phyloP scores from a whole-genome alignment of 257 asterid species.

The Ilex asprella region DNA sequence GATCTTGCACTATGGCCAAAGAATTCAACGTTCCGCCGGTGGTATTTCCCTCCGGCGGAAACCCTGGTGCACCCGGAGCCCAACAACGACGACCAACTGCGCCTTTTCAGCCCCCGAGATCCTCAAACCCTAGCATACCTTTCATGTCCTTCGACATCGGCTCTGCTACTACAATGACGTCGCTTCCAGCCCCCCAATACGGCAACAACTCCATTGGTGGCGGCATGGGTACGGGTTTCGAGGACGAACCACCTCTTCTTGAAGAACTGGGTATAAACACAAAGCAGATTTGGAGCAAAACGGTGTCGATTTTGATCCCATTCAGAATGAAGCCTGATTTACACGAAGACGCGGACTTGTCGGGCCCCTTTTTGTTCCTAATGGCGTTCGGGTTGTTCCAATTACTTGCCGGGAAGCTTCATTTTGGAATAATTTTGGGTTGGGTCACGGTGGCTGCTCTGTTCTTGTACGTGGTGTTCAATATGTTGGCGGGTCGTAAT shows the following conservation, averaged over 20 bases:
- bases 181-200: conserved; percentile 66
- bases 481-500: conserved; percentile 78
- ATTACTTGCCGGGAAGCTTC: conserved; percentile 81
- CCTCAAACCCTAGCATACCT: conserved; percentile 63
- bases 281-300: conserved; percentile 77
- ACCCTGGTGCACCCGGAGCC: conserved; percentile 33
- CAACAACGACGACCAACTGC: conserved; percentile 86
- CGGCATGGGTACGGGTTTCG: conserved; percentile 40
- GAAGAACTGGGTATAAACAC: conserved; percentile 95
- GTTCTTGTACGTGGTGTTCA: conserved; percentile 72
- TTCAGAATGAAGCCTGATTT: conserved; percentile 56
- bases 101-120: conserved; percentile 74
- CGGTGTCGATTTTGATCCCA: conserved; percentile 61
- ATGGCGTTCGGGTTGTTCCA: conserved; percentile 88
- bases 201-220: conserved; percentile 39
- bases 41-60: conserved; percentile 66
- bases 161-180: conserved; percentile 67
- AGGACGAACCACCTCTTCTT: conserved; percentile 84
- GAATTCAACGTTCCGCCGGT: conserved; percentile 89
- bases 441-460: conserved; percentile 81
- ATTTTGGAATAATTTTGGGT: conserved; percentile 73
- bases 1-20: conserved; percentile 60
- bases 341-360: conserved; percentile 87
- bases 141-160: conserved; percentile 82
- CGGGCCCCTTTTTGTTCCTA: conserved; percentile 79